Evolutionary conservation across 2,329 filamentous ascomycete species (phyloP), one percentile per base, ranked within the genome.

Genomic region (Dactylella cylindrospora): DNA sequence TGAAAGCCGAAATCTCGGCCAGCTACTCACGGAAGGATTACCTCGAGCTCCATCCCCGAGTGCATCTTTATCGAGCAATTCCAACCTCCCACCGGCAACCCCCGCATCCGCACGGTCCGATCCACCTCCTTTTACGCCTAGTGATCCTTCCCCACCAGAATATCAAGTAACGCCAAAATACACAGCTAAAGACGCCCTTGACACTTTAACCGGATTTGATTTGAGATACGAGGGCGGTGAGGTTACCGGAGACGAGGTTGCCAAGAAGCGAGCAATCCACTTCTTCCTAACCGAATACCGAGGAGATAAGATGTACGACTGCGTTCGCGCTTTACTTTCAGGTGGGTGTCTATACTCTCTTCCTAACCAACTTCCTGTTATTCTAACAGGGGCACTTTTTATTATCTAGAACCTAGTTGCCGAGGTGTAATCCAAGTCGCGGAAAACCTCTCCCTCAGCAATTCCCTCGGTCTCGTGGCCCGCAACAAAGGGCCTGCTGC

Each of bases 201-300:
- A 62, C 13, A 49, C 43, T 17, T 17, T 62, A 26, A 62, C 36
- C 3, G 49, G 57, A 8, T 62, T 62, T 38, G 54, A 62, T 35
- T 32, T 62, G 15, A 49, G 32, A 20, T 62, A 62, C 20, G 49
- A 54, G 38, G 50, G 46, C 17, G 49, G 57, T 5, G 26, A 50
- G 15, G 50, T 62, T 28, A 35, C 50, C 2, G 57, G 57, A n/a
- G 57, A 62, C 7, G 57, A 62, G 15, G 49, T 62, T 41, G 57
- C 57, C 17, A 62, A 62, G 28, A 62, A 54, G 57, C 50, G 57
- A 26, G 57, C 57, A 19, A 62, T 62, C n/a, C 33, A 54, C 28
- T 62, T 62, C 43, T 62, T 62, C 40, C 31, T 62, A 22, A 62
- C 57, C 17, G 57, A 62, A 46, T 62, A 52, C 31, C 29, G 50